These are phyloP conservation scores for Trichosanthes truncata DNA, from an alignment of 306 rosid genomes.

Conservation along the genomic window DNA sequence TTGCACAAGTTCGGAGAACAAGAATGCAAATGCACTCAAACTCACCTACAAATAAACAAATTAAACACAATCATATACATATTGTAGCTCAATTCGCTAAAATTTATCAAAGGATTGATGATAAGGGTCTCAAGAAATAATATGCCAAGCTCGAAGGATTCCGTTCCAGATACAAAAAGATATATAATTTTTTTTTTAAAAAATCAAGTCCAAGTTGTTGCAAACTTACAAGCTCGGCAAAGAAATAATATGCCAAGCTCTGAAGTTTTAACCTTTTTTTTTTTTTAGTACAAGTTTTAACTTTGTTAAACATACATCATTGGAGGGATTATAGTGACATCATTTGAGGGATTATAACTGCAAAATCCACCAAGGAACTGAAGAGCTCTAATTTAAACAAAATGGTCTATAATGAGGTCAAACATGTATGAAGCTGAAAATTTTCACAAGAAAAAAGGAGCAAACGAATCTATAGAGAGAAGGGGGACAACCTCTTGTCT, in stretches of 20 bases:
- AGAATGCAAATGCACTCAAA: slow-evolving; percentile 95
- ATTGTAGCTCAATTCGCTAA: neutral
- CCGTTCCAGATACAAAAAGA: neutral
- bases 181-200: neutral
- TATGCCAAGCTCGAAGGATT: neutral
- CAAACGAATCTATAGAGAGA: neutral
- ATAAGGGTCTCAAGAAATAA: neutral
- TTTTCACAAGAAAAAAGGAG: neutral
- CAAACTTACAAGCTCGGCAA: neutral
- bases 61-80: neutral
- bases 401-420: neutral
- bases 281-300: neutral
- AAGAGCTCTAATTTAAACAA: neutral
- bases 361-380: neutral
- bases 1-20: slow-evolving; percentile 98
- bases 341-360: neutral
- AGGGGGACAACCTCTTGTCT: slow-evolving; percentile 42
- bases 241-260: neutral
- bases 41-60: slow-evolving; percentile 57
- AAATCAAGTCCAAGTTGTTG: neutral
- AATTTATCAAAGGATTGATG: neutral
- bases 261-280: neutral
- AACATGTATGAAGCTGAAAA: neutral
- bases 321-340: no score
- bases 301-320: neutral